Conservation (phyloP, 2,329 filamentous ascomycete species). For the Colletotrichum lupini region DNA sequence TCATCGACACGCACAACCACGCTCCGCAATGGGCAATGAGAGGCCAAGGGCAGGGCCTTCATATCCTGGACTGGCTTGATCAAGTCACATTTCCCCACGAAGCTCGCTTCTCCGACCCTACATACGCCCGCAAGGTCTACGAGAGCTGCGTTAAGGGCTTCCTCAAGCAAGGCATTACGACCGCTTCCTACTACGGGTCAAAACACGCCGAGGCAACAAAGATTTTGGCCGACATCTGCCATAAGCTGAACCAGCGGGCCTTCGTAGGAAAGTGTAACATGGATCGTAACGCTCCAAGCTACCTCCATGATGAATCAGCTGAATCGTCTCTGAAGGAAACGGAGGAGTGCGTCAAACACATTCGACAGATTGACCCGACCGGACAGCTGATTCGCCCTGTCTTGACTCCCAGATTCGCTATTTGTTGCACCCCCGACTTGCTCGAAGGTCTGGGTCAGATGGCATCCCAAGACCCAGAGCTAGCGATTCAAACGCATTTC, state of each 20-base stretch:
- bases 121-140: conserved; percentile 65
- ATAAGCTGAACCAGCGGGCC: conserved; percentile 65
- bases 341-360: conserved; percentile 58
- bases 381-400: conserved; percentile 59
- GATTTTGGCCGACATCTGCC: conserved; percentile 65
- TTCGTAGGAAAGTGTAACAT: conserved; percentile 73
- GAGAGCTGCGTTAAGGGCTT: conserved; percentile 64
- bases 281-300: conserved; percentile 66
- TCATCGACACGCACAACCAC: conserved; percentile 77
- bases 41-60: conserved; percentile 60
- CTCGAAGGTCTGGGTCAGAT: conserved; percentile 67
- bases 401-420: conserved; percentile 70
- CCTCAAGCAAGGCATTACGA: conserved; percentile 71
- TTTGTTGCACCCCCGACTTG: conserved; percentile 66
- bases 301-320: conserved; percentile 59
- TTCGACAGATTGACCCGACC: conserved; percentile 56
- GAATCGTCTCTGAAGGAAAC: conserved; percentile 62
- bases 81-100: conserved; percentile 74
- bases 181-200: conserved; percentile 70
- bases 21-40: conserved; percentile 67
- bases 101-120: conserved; percentile 65
- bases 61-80: conserved; percentile 72
- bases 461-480: conserved; percentile 54
- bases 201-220: conserved; percentile 66
- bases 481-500: conserved; percentile 75